Percentiles rank a stretch among this genome's conserved stretches.
phyloP scores from a whole-genome alignment of 306 rosid genomes.

The Rosa multiflora region DNA sequence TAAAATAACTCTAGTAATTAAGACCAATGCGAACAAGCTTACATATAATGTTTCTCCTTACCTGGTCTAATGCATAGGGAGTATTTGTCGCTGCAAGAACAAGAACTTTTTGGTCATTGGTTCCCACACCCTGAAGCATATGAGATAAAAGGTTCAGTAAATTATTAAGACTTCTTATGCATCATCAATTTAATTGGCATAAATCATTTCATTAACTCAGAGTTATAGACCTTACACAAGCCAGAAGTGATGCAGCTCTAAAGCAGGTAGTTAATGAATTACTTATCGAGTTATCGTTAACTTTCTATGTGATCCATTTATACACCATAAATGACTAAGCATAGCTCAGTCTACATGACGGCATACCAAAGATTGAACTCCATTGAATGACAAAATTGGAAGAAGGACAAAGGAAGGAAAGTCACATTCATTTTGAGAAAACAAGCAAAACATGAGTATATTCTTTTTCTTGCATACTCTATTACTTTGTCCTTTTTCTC shows the following conservation, averaged over 20 bases:
- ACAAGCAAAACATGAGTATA: neutral
- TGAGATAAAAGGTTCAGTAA: conserved; percentile 24
- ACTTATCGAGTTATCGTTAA: neutral
- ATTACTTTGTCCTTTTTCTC: neutral
- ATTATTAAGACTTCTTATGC: neutral
- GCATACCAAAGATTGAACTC: neutral
- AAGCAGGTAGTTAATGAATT: neutral
- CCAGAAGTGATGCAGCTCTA: neutral
- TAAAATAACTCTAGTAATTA: conserved; percentile 9
- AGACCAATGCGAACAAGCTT: neutral
- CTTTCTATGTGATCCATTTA: neutral
- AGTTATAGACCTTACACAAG: neutral
- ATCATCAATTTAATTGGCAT: neutral
- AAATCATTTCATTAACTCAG: neutral
- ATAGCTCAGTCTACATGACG: neutral
- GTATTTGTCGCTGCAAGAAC: conserved; percentile 99
- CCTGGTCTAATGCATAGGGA: conserved; percentile 98
- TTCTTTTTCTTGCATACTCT: neutral
- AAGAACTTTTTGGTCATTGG: conserved; percentile 93
- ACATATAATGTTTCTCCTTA: conserved; percentile 24
- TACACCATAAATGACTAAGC: neutral
- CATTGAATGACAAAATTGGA: neutral
- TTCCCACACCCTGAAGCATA: conserved; percentile 81
- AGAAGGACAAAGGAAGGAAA: neutral
- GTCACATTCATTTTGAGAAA: neutral